These are phyloP conservation scores for Talaromyces sp. DNA, from an alignment of 2,329 filamentous ascomycete species.

Conservation along the genomic window DNA sequence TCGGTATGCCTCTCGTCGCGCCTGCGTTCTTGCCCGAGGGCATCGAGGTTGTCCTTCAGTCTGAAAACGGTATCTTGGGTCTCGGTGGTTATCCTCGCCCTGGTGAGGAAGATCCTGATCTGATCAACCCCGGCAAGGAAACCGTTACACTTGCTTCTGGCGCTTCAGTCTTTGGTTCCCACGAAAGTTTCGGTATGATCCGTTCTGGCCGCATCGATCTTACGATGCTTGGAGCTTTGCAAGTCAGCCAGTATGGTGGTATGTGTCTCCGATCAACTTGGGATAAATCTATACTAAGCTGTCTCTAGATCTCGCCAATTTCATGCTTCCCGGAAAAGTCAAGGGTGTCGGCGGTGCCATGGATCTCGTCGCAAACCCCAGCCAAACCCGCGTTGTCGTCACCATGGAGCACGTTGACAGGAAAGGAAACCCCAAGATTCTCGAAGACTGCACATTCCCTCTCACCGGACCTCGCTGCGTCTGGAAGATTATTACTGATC, in stretches of 20 bases:
- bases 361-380: constrained; percentile 65
- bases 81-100: constrained; percentile 73
- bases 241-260: constrained; percentile 68
- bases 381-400: constrained; percentile 66
- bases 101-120: constrained; percentile 67
- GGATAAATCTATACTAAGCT: constrained; percentile 11
- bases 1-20: constrained; percentile 78
- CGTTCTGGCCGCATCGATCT: constrained; percentile 79
- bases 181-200: constrained; percentile 86
- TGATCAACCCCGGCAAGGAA: constrained; percentile 86
- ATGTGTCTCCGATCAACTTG: constrained; percentile 9
- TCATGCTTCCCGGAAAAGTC: constrained; percentile 79
- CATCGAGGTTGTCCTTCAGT: constrained; percentile 75
- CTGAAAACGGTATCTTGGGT: constrained; percentile 80
- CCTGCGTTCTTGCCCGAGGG: constrained; percentile 68
- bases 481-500: constrained; percentile 68
- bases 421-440: constrained; percentile 65
- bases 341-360: constrained; percentile 78
- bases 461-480: constrained; percentile 63
- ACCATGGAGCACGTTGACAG: constrained; percentile 68
- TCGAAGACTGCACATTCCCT: constrained; percentile 58
- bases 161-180: constrained; percentile 71
- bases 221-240: constrained; percentile 76
- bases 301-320: constrained; percentile 71
- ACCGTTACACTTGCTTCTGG: constrained; percentile 75